Base-by-base conservation (phyloP, 164 flowering plant species). In the Berberis thunbergii region DNA sequence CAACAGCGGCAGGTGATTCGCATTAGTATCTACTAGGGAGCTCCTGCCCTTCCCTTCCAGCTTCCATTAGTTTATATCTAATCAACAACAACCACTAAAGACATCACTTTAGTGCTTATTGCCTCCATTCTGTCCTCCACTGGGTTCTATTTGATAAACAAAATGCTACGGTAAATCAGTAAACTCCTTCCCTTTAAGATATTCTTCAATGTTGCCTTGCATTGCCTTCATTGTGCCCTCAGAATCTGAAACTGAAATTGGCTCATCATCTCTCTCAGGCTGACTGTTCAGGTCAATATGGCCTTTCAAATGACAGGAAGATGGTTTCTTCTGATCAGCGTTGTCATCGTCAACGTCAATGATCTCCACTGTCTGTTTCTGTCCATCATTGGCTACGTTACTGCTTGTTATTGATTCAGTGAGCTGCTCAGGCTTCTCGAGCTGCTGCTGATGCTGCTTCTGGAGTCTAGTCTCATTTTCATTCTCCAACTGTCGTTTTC, bases 231-330 rank as follows among this genome's bases (percentile, higher is more conserved):
- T 71, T 70, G 64, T 53, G 52, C 77, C 26, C 26, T 26, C 77
- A 41, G 84, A 69, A 66, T 80, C 85, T 1, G 84, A 52, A 52
- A 74, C 70, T 10, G 88, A 81, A 39, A 85, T 80, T 10, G 70
- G 55, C 46, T 83, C 91, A 54, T 87, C 94, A 65, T 89, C 93
- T 13, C 86, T 63, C 70, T 89, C 97, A 2, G 94, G 97, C 72
- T 87, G 85, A 63, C 83, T 86, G 70, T 90, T 90, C 55, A 90
- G 77, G 72, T 90, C 97, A 54, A 90, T 84, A 56, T 78, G 81
- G 61, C 88, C 88, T 76, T 84, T 87, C 66, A 83, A 82, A 58
- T 85, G 82, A 10, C 86, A 78, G 49, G 67, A 59, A 1, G 81
- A 74, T 6, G 75, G 63, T 62, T 73, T 82, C 39, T 45, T 65